Evolutionary conservation across 495 filamentous ascomycete genomes (phyloP), one percentile per base, ranked within the genome.

Genomic region (Penicillium salamii): DNA sequence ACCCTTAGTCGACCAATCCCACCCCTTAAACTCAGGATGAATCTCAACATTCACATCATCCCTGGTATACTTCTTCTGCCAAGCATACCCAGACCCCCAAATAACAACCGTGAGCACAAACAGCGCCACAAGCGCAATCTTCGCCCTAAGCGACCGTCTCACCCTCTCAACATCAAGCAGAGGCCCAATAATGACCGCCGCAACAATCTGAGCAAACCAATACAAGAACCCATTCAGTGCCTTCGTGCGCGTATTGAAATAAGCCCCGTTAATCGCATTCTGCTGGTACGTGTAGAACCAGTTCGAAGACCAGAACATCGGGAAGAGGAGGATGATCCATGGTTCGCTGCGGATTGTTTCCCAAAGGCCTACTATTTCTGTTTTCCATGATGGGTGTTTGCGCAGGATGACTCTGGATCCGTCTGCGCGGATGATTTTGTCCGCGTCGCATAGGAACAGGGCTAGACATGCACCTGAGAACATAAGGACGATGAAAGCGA

Each of bases 201-300:
- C 74, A 15, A 77, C 55, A 37, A 80, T 80, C 59, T 80, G 77
- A 12, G 77, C 77, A 14, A 73, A 66, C 74, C 75, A 80, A 58
- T 80, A 80, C 6, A 80, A 56, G 49, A 69, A 66, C 32, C 63
- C 69, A 54, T 78, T 80, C 21, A 80, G 59, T 3, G 75, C 32
- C 47, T 75, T 68, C 37, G 72, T 75, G 24, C 72, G 65, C 32
- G 66, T 68, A 47, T 72, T 64, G 61, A 86, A 75, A 52, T 67
- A 65, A 23, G 75, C 65, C 7, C 47, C 58, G 46, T 75, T 76
- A 50, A 75, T 65, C 32, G 77, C 79, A 54, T 79, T 80, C 65
- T 81, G 78, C 55, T 84, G 82, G 66, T 89, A 80, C 29, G 83
- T 88, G 70, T 89, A 89, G 70, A 91, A 90, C 72, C 81, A 87